Conservation (phyloP, 1,139 yeast species). For the Suhomyces guaymorum region DNA sequence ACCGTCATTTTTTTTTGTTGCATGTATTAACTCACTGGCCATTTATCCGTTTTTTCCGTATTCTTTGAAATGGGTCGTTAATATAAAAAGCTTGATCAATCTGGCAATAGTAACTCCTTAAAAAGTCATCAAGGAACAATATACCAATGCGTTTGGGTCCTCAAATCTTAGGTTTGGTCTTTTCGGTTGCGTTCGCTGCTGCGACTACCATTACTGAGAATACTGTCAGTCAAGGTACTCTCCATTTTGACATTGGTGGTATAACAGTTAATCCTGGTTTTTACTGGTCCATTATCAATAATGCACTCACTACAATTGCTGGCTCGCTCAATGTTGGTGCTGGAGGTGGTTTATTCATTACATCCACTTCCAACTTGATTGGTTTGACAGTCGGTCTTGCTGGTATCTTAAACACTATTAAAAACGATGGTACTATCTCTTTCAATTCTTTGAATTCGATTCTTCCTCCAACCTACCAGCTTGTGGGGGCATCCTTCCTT, state of each 20-base stretch:
- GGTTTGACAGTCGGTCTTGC: constrained; percentile 14
- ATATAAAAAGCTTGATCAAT: no score
- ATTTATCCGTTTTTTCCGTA: no score
- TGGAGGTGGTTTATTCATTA: constrained; percentile 16
- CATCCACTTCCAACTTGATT: constrained; percentile 11
- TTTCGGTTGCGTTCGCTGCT: constrained; percentile 1
- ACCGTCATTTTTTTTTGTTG: no score
- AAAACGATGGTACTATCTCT: constrained; percentile 15
- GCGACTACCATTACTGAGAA: constrained; percentile 4
- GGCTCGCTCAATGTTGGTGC: constrained; percentile 16
- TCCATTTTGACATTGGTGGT: constrained; percentile 11
- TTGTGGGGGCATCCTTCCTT: constrained; percentile 13
- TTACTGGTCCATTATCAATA: constrained; percentile 18
- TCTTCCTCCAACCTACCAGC: constrained; percentile 12
- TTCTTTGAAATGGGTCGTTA: no score
- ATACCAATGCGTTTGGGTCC: no score
- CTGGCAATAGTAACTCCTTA: no score
- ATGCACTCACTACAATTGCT: constrained; percentile 12
- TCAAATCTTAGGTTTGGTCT: no score
- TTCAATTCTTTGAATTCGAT: constrained; percentile 15
- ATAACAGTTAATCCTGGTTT: constrained; percentile 15
- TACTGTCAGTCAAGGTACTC: constrained; percentile 8
- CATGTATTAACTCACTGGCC: no score
- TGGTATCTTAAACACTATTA: constrained; percentile 10
- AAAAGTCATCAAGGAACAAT: no score